phyloP scores from a whole-genome alignment of 139 green algal species.

The Tetraselmis striata region DNA sequence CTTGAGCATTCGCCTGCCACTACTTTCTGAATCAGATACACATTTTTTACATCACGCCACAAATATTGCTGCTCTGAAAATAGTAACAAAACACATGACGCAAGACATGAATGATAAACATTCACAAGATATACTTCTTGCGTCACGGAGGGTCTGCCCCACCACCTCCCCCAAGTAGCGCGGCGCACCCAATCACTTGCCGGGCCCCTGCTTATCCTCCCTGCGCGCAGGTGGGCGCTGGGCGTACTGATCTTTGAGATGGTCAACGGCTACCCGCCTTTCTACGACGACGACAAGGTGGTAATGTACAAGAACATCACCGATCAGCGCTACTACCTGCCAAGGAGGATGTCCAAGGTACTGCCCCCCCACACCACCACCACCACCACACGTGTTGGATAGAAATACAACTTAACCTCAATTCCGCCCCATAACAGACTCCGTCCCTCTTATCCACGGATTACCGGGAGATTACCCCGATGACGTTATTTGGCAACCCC shows the following conservation, averaged over 20 bases:
- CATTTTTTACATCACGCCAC: not conserved
- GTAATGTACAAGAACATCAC: constrained; percentile 82
- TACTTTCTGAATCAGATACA: too few relatives aligned
- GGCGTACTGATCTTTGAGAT: constrained; percentile 91
- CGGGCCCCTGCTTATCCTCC: not conserved
- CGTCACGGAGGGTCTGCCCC: too few relatives aligned
- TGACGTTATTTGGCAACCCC: not conserved
- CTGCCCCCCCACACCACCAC: too few relatives aligned
- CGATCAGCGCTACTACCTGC: constrained; percentile 6
- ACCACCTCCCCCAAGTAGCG: too few relatives aligned
- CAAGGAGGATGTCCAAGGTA: constrained; percentile 18
- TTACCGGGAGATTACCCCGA: not conserved
- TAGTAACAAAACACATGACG: too few relatives aligned
- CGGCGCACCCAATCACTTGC: too few relatives aligned
- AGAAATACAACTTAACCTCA: not conserved
- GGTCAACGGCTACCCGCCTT: constrained; percentile 73
- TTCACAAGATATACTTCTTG: too few relatives aligned
- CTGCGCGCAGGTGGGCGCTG: constrained; percentile 66
- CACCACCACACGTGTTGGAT: not conserved
- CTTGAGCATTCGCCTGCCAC: not conserved
- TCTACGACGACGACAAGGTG: constrained; percentile 76
- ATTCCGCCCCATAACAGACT: not conserved
- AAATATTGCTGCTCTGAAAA: too few relatives aligned
- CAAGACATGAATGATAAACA: too few relatives aligned
- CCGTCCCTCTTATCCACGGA: not conserved